These are phyloP conservation scores for Ophiobolus disseminans DNA, from an alignment of 2,329 filamentous ascomycete species.

Conservation along the genomic window DNA sequence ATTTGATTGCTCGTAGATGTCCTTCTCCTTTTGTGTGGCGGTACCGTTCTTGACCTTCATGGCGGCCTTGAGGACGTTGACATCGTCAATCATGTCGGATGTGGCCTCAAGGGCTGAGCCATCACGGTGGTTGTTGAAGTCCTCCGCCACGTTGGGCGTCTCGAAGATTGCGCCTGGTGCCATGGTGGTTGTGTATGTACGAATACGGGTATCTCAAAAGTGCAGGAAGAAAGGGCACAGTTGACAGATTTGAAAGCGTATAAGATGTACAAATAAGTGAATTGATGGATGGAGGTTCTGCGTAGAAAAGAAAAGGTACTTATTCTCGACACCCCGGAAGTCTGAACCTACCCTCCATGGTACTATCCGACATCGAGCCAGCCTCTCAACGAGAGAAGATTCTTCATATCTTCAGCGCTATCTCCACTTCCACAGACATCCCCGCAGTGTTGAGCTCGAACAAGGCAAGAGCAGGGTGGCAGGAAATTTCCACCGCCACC, in stretches of 20 bases:
- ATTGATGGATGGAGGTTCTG: conserved; percentile 5
- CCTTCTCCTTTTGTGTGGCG: conserved; percentile 53
- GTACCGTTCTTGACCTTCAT: conserved; percentile 58
- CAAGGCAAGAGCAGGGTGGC: conserved; percentile 13
- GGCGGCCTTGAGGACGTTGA: conserved; percentile 66
- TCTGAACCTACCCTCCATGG: conserved; percentile 8
- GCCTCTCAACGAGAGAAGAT: conserved; percentile 24
- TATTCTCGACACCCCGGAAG: conserved; percentile 25
- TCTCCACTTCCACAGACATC: conserved; percentile 25
- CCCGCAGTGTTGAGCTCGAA: conserved; percentile 21
- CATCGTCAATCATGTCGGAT: conserved; percentile 65
- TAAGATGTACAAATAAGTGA: conserved; percentile 4
- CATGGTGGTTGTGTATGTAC: conserved; percentile 43
- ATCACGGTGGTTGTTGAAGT: conserved; percentile 59
- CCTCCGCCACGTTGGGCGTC: conserved; percentile 51
- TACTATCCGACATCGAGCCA: conserved; percentile 29
- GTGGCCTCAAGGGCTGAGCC: conserved; percentile 65
- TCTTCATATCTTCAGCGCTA: conserved; percentile 26
- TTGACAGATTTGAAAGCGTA: conserved; percentile 1
- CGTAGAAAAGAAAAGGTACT: conserved; percentile 25
- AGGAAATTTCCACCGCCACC: conserved; percentile 41
- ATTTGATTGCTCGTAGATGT: conserved; percentile 65
- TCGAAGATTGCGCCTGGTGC: conserved; percentile 55
- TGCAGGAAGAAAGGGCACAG: neutral
- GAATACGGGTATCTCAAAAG: conserved; percentile 25